Conservation (phyloP, 2,329 filamentous ascomycete species). For the Trichophyton verrucosum region DNA sequence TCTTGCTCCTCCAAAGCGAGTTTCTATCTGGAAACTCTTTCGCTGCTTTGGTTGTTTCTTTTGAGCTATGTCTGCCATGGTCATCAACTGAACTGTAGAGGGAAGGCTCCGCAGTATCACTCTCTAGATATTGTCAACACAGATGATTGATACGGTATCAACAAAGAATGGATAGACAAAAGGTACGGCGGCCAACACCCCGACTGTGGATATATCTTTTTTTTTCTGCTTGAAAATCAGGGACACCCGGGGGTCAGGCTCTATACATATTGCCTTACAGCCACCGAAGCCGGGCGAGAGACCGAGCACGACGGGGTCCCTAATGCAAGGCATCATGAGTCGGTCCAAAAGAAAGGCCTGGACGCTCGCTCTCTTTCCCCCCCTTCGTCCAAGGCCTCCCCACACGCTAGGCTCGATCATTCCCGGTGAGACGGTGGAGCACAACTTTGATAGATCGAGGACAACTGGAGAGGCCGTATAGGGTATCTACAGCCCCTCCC, state of each 20-base stretch:
- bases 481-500: background rate
- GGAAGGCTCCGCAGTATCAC: background rate
- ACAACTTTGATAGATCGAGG: background rate
- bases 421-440: background rate
- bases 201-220: background rate
- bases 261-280: background rate
- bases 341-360: background rate
- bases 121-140: background rate
- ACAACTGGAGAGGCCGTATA: background rate
- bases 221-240: background rate
- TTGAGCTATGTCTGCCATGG: constrained; percentile 1
- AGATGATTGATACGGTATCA: background rate
- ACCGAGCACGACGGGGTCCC: background rate
- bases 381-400: background rate
- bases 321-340: background rate
- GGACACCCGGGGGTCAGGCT: background rate
- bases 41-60: background rate
- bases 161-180: no score
- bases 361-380: background rate
- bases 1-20: constrained; percentile 3
- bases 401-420: constrained; percentile 1
- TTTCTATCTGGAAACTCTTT: constrained; percentile 5
- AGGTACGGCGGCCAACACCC: background rate
- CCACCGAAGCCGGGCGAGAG: background rate
- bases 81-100: background rate